Evolutionary conservation across 495 filamentous ascomycete genomes (phyloP).

Genomic region (Rhypophila decipiens): DNA sequence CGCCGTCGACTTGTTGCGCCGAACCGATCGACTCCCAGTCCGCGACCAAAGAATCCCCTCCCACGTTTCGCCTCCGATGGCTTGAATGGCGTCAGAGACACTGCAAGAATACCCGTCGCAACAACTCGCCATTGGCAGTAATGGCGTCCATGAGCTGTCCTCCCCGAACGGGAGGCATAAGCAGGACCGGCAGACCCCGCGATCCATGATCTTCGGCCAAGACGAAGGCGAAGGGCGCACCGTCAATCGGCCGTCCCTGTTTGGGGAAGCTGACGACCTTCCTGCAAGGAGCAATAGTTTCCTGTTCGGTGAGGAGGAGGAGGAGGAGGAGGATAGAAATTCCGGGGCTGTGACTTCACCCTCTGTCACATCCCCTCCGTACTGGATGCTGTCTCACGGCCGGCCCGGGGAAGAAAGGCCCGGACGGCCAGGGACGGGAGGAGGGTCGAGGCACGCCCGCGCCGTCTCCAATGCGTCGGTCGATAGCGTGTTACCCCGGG

Average conservation of each 20-base stretch:
- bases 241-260: slow-evolving; percentile 2
- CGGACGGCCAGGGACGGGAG: not conserved
- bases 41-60: not conserved
- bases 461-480: slow-evolving; percentile 35
- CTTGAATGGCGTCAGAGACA: slow-evolving; percentile 25
- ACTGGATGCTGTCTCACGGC: slow-evolving; percentile 19
- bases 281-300: no score
- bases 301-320: slow-evolving; percentile 1
- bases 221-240: no score
- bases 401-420: not conserved
- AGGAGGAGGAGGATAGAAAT: slow-evolving; percentile 6
- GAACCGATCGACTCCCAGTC: no score
- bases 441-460: slow-evolving; percentile 5
- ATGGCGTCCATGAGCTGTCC: not conserved
- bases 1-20: no score
- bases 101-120: not conserved
- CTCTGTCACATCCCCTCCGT: slow-evolving; percentile 25
- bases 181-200: not conserved
- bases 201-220: not conserved
- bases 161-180: no score
- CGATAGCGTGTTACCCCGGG: slow-evolving; percentile 36
- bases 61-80: slow-evolving; percentile 13
- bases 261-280: slow-evolving; percentile 5
- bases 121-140: not conserved
- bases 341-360: slow-evolving; percentile 13